Conservation (phyloP, 2,329 filamentous ascomycete genomes). For the Hypoxylon sp. region DNA sequence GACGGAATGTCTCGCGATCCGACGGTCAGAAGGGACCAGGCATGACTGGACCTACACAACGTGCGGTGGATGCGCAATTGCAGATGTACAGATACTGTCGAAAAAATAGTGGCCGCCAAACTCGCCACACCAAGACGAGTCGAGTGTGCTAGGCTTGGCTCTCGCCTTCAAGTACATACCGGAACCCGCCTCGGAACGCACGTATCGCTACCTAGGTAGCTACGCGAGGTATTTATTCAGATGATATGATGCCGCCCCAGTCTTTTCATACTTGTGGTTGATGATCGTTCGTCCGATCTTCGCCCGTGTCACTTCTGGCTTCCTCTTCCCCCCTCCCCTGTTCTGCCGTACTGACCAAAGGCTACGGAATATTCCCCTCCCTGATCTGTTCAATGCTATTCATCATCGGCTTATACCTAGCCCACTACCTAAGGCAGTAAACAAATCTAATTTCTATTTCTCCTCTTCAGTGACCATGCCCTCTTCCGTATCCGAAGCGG, state of each 20-base stretch:
- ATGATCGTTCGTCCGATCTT: slow-evolving; percentile 11
- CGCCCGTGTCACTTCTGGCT: slow-evolving; percentile 21
- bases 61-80: slow-evolving; percentile 16
- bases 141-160: not conserved
- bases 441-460: not conserved
- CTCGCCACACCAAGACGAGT: slow-evolving; percentile 10
- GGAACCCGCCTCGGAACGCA: not conserved
- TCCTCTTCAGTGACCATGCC: slow-evolving; percentile 8
- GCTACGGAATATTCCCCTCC: not conserved
- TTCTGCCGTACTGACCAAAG: not conserved
- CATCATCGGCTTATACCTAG: no score
- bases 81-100: slow-evolving; percentile 1
- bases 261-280: not conserved
- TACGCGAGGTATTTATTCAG: not conserved
- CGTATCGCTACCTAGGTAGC: not conserved
- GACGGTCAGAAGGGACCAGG: slow-evolving; percentile 3
- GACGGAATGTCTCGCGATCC: slow-evolving; percentile 33
- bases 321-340: slow-evolving; percentile 4
- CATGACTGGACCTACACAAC: slow-evolving; percentile 2
- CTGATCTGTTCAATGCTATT: no score
- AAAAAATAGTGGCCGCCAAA: slow-evolving; percentile 6
- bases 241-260: not conserved
- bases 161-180: slow-evolving; percentile 5
- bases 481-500: slow-evolving; percentile 19
- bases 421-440: no score